Evolutionary conservation across 192 early-diverging fungal species (phyloP), one percentile per base, ranked within the genome.

Genomic region (Coemansia sp.): DNA sequence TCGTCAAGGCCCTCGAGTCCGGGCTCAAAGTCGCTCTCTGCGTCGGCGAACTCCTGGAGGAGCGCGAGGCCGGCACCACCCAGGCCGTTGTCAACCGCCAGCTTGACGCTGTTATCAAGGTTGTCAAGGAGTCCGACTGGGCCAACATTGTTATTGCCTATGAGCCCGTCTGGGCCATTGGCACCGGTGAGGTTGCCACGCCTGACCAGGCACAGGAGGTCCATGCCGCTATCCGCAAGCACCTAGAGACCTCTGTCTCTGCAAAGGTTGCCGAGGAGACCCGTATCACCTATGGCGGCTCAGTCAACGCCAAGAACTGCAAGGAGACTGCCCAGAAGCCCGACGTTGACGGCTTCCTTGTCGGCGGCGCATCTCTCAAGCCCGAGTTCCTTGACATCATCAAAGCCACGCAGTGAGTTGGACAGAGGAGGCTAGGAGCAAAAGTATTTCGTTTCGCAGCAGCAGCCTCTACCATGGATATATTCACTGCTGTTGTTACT

Each of bases 91-190:
- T 95, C 45, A 89, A 91, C 85, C 85, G 92, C 60, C 98, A 99
- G 86, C 86, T 98, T 56, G 85, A 87, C 75, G 94, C 93, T 46
- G 91, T 97, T 62, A 87, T 89, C 68, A 85, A 87, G 60, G 83
- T 86, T 46, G 71, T 97, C 70, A 75, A 77, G 49, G 72, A 69
- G 41, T 79, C 70, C 21, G 93, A 98, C 86, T 99, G 97, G 98
- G 82, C 81, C 56, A 88, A 94, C 75, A 88, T 99, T 67, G 97
- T 98, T 15, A 87, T 99, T 85, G 98, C 98, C 69, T 99, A 99
- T 83, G 98, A 99, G 87, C 98, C 98, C 60, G 98, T 99, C 62
- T 99, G 98, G 98, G 98, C 98, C 38, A 98, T 99, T 72, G 97
- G 98, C 58, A 99, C 98, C 20, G 98, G 98, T 67, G 95, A 95